These are phyloP conservation scores for Kazachstania bromeliacearum DNA, from an alignment of 805 yeast species.

Conservation along the genomic window DNA sequence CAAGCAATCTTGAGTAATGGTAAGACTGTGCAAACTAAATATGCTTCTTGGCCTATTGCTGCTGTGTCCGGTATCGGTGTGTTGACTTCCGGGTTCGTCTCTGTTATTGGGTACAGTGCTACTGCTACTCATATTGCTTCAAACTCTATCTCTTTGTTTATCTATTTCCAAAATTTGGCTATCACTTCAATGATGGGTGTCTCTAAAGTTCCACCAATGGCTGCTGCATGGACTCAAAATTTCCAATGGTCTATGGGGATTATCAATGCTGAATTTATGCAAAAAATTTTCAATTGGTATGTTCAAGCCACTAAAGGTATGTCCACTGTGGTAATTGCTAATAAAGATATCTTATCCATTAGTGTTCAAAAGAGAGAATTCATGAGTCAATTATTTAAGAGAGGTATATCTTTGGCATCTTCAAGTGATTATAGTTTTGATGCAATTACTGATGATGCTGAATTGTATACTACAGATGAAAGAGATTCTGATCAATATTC, in stretches of 20 bases:
- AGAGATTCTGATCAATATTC: constrained; percentile 44
- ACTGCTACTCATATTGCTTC: constrained; percentile 98
- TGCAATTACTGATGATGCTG: constrained; percentile 41
- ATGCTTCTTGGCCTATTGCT: constrained; percentile 94
- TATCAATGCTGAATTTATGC: constrained; percentile 67
- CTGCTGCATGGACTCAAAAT: constrained; percentile 96
- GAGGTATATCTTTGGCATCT: constrained; percentile 28
- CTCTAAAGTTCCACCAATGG: constrained; percentile 85
- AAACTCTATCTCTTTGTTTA: constrained; percentile 82
- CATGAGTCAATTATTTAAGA: constrained; percentile 23
- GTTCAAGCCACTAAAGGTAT: constrained; percentile 90
- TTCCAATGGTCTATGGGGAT: constrained; percentile 96
- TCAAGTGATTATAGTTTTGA: constrained; percentile 35
- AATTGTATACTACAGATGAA: constrained; percentile 64
- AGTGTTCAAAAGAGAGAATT: constrained; percentile 58
- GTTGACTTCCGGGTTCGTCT: constrained; percentile 75
- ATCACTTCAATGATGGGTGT: constrained; percentile 95
- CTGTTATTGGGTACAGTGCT: constrained; percentile 78
- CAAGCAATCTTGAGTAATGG: constrained; percentile 80
- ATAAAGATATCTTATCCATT: constrained; percentile 59
- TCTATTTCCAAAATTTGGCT: constrained; percentile 89
- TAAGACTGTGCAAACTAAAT: constrained; percentile 85
- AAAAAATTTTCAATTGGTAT: constrained; percentile 82
- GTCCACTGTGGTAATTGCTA: constrained; percentile 63
- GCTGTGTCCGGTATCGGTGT: constrained; percentile 84